Conservation (phyloP, 768 basidiomycete species). For the Suillus lakei region DNA sequence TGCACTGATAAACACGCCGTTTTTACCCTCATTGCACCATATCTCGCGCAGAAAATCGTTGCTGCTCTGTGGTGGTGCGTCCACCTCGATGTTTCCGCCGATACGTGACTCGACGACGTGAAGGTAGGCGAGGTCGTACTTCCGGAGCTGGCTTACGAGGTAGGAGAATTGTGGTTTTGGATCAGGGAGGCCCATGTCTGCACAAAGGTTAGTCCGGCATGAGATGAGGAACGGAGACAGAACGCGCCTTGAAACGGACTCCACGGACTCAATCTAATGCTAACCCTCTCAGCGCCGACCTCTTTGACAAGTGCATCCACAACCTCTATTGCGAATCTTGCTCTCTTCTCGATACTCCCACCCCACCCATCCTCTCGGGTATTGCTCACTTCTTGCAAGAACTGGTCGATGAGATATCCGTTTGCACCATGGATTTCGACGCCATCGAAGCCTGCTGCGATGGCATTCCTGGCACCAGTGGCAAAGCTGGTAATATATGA, state of each 20-base stretch:
- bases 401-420: constrained; percentile 45
- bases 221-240: constrained; percentile 6
- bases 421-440: constrained; percentile 44
- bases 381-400: constrained; percentile 45
- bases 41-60: constrained; percentile 33
- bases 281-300: constrained; percentile 48
- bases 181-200: constrained; percentile 42
- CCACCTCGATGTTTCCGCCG: constrained; percentile 12
- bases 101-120: constrained; percentile 42
- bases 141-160: constrained; percentile 32
- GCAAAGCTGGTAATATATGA: constrained; percentile 50
- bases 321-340: constrained; percentile 51
- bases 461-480: constrained; percentile 55
- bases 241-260: constrained; percentile 35
- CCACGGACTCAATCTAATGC: constrained; percentile 50
- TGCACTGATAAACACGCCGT: constrained; percentile 6
- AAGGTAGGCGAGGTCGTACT: constrained; percentile 44
- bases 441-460: constrained; percentile 67
- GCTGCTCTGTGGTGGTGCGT: constrained; percentile 15
- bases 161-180: constrained; percentile 42
- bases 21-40: constrained; percentile 22
- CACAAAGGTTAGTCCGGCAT: not conserved
- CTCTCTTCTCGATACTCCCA: constrained; percentile 52
- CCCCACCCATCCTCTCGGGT: constrained; percentile 54
- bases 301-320: constrained; percentile 45